Base-by-base conservation (phyloP, 192 early-diverging fungal genomes). In the Coemansia sp. region DNA sequence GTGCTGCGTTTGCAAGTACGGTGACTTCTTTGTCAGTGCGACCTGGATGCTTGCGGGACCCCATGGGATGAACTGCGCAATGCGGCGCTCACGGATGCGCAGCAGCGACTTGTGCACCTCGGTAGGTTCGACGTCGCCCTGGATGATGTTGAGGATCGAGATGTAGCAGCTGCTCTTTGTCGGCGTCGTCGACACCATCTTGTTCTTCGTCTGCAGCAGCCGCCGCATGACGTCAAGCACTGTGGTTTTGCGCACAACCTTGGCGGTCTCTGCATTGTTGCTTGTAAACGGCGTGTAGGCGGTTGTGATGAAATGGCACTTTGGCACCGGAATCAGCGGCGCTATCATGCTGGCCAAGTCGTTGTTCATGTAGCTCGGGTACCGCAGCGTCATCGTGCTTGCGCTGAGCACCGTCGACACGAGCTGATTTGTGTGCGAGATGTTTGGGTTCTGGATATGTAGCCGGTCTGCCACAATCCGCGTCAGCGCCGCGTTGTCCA, bases 281-380 rank as follows among this genome's bases (percentile, higher is more conserved):
- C 93, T 93, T 7, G 94, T 93, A 59, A 99, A 99, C 16, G 97
- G 97, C 46, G 97, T 99, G 75, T 97, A 99, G 9, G 91, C 89
- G 1, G 97, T 99, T 58, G 88, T 90, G 39, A 99, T 82, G 72
- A 89, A 99, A 71, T 99, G 97, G 71, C 97, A 99, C 55, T 94
- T 88, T 10, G 97, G 97, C n/a, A 95, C 97, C 0, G 97, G 97
- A 58, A 99, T 98, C 57, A 99, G 84, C 16, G 95, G 95, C 2
- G 97, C 91, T 23, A 98, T 86, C 71, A 99, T 89, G 59, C 94
- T 91, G 7, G 96, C 94, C 48, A 99, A 85, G 71, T 99, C 95
- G 75, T 99, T 99, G 85, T 99, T 97, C 97, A 99, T 99, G 75
- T 97, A 99, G 61, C 95, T 94, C 31, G 97, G 97, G 81, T 99